Conservation (phyloP, 176 grass and related monocot genomes). For the Otatea glauca region DNA sequence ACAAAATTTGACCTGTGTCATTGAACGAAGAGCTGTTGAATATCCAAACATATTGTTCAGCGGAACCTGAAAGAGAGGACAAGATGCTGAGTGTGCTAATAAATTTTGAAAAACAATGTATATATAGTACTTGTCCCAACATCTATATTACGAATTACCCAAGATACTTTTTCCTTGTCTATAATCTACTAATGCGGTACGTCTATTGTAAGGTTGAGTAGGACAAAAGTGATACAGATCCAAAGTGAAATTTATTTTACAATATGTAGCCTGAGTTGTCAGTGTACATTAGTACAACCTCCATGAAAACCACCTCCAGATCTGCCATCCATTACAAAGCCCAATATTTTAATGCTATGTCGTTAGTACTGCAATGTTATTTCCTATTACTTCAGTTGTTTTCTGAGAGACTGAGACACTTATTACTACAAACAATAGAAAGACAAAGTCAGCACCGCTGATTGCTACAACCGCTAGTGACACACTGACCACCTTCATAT, state of each 20-base stretch:
- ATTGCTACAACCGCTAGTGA: slow-evolving; percentile 11
- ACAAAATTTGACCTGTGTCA: slow-evolving; percentile 72
- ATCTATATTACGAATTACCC: slow-evolving; percentile 5
- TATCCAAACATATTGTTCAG: slow-evolving; percentile 99
- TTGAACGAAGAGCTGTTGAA: slow-evolving; percentile 83
- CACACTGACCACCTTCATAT: not conserved
- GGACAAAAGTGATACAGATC: slow-evolving; percentile 6
- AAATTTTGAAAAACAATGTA: slow-evolving; percentile 20
- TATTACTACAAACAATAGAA: slow-evolving; percentile 9
- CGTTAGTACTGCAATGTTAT: slow-evolving; percentile 9
- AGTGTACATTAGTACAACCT: slow-evolving; percentile 18
- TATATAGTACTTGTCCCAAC: not conserved
- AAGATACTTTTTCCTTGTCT: not conserved
- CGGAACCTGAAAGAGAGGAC: slow-evolving; percentile 67
- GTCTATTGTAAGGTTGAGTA: not conserved
- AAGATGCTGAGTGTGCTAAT: not conserved
- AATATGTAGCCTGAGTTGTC: slow-evolving; percentile 14
- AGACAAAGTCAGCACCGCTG: not conserved
- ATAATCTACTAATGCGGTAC: not conserved
- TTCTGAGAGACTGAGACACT: not conserved
- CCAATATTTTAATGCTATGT: not conserved
- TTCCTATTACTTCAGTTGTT: not conserved
- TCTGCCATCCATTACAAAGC: not conserved
- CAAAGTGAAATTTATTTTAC: not conserved
- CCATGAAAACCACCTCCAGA: slow-evolving; percentile 14